These are phyloP conservation scores for Geranium rotundifolium DNA, from an alignment of 345 rosid species.

Conservation along the genomic window DNA sequence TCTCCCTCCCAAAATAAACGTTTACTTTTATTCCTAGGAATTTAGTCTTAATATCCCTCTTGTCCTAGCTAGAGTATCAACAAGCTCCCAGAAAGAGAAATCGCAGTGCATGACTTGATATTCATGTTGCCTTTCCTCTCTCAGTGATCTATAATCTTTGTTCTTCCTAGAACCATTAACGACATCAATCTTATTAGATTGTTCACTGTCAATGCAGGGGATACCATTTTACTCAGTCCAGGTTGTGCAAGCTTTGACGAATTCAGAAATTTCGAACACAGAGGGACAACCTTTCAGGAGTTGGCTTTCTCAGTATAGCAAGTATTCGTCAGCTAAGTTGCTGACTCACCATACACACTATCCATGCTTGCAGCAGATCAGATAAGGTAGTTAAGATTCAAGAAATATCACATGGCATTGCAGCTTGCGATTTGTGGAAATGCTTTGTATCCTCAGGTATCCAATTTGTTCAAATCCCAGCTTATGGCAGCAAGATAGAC, in stretches of 20 bases:
- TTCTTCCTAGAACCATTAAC: background rate
- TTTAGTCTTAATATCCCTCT: too few species aligned
- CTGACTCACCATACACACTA: background rate
- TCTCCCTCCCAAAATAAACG: too few species aligned
- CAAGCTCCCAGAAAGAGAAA: too few species aligned
- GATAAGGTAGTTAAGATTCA: background rate
- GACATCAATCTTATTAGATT: background rate
- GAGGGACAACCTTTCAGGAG: conserved; percentile 24
- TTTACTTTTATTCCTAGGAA: too few species aligned
- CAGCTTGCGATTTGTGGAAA: too few species aligned
- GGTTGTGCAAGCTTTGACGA: conserved; percentile 32
- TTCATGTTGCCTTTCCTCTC: background rate
- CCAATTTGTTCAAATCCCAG: too few species aligned
- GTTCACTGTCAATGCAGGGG: conserved; percentile 12
- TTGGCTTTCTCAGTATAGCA: conserved; percentile 11
- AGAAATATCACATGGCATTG: too few species aligned
- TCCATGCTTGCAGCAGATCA: background rate
- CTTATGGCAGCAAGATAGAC: too few species aligned
- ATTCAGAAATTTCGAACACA: conserved; percentile 24
- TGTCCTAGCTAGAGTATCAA: too few species aligned
- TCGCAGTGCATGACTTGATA: too few species aligned
- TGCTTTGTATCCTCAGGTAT: too few species aligned
- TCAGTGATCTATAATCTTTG: background rate
- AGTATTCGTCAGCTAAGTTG: background rate
- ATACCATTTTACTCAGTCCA: conserved; percentile 22